These are phyloP conservation scores for Polychaeton citri DNA, from an alignment of 2,329 filamentous ascomycete genomes.

Conservation along the genomic window DNA sequence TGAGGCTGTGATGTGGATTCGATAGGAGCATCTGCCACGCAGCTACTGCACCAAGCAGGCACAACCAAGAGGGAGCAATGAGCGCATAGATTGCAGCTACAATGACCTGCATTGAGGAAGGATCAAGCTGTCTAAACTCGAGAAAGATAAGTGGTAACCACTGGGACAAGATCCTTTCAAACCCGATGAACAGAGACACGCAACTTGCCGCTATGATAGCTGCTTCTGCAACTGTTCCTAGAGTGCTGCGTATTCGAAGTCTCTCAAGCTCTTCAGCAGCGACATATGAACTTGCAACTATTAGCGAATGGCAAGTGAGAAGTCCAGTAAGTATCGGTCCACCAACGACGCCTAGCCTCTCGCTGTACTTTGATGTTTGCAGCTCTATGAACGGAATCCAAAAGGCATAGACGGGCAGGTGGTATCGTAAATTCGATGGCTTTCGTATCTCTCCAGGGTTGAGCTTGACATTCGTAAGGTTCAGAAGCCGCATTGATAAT, in stretches of 20 bases:
- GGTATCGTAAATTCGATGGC: constrained; percentile 30
- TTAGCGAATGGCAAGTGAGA: constrained; percentile 49
- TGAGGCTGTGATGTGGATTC: constrained; percentile 32
- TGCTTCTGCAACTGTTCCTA: not conserved
- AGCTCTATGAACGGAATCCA: constrained; percentile 64
- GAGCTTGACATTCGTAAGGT: constrained; percentile 7
- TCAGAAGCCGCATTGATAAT: constrained; percentile 47
- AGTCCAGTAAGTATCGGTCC: constrained; percentile 67
- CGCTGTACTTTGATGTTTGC: constrained; percentile 55
- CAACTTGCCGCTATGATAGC: not conserved
- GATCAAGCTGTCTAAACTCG: constrained; percentile 36
- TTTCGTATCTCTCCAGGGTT: constrained; percentile 32
- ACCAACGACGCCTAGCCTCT: constrained; percentile 49
- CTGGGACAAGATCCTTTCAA: not conserved
- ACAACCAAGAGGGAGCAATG: constrained; percentile 2
- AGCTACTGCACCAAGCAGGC: not conserved
- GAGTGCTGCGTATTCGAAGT: constrained; percentile 1
- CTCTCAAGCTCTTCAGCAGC: constrained; percentile 16
- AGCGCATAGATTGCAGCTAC: constrained; percentile 47
- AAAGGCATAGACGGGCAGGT: constrained; percentile 61
- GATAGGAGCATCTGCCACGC: not conserved
- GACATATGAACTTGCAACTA: constrained; percentile 27
- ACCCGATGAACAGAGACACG: not conserved
- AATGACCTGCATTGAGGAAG: constrained; percentile 58
- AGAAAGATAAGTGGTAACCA: not conserved